Evolutionary conservation across 1,284 basidiomycete species (phyloP), one percentile per base, ranked within the genome.

Genomic region (Stereum hirsutum): DNA sequence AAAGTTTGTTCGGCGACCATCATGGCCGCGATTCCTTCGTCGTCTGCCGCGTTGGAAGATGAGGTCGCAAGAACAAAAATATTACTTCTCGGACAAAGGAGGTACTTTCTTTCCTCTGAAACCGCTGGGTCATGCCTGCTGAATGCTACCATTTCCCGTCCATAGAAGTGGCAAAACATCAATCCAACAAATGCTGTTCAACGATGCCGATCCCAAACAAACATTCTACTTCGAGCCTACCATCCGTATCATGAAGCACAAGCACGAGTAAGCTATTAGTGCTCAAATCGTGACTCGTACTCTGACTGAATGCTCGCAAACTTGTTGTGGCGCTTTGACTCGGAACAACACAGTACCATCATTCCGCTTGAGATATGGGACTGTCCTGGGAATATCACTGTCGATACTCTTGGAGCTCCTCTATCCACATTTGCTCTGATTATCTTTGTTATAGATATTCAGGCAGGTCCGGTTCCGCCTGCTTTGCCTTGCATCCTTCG

Each of bases 391-490:
- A 89, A 83, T 46, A 78, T 83, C 42, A 81, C 89, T 4, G 72
- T 85, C 4, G 83, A 90, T 23, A 76, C 79, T 15, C 71, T 92
- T 17, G 83, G 81, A 15, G 74, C 74, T 2, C 75, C 85, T 1
- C 69, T 93, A 21, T 74, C 76, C 33, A 72, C 84, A 25, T 91
- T 93, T 55, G 73, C 85, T 1, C 80, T 82, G 0, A 71, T 98
- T 51, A 80, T 98, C 28, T 99, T 94, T 56, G 92, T 98, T n/a
- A 88, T 98, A 54, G 95, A 98, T 57, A 94, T 96, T 46, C 88
- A 93, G 63, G 90, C 21, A 20, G n/a, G n/a, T n/a, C n/a, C n/a
- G n/a, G n/a, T n/a, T n/a, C n/a, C n/a, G n/a, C n/a, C n/a, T n/a
- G n/a, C n/a, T n/a, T n/a, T n/a, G n/a, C n/a, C 10, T 19, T 19